These are phyloP conservation scores for Ustilago xerochloae DNA, from an alignment of 1,284 basidiomycete species.

Conservation along the genomic window DNA sequence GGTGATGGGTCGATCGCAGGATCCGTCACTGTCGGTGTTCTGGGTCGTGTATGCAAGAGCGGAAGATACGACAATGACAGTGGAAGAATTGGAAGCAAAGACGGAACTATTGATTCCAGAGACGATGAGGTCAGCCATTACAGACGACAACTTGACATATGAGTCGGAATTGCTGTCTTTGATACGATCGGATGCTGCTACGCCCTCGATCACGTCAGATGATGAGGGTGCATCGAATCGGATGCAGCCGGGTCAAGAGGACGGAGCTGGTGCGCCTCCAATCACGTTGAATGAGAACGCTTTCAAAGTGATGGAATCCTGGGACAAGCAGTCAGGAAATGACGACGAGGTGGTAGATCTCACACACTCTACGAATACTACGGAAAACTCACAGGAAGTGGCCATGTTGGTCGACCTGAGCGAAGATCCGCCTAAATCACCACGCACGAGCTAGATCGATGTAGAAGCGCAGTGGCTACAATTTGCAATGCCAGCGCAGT, in stretches of 20 bases:
- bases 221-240: background rate
- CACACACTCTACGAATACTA: background rate
- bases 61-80: background rate
- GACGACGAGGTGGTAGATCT: background rate
- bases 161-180: slow-evolving; percentile 48
- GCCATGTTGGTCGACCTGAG: background rate
- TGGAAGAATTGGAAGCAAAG: background rate
- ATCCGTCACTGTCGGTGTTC: slow-evolving; percentile 27
- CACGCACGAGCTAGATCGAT: slow-evolving; percentile 1
- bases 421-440: background rate
- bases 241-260: background rate
- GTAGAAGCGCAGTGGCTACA: too few relatives aligned
- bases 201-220: slow-evolving; percentile 8
- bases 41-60: slow-evolving; percentile 35
- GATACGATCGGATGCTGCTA: slow-evolving; percentile 39
- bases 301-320: too few relatives aligned
- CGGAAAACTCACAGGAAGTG: background rate
- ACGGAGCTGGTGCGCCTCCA: background rate
- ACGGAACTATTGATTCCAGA: slow-evolving; percentile 23
- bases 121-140: slow-evolving; percentile 19
- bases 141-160: slow-evolving; percentile 47
- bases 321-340: background rate
- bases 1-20: slow-evolving; percentile 25
- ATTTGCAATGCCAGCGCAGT: too few relatives aligned
- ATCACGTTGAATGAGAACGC: too few relatives aligned